phyloP scores from a whole-genome alignment of 208 protist species.

The Blastocrithidia nonstop region DNA sequence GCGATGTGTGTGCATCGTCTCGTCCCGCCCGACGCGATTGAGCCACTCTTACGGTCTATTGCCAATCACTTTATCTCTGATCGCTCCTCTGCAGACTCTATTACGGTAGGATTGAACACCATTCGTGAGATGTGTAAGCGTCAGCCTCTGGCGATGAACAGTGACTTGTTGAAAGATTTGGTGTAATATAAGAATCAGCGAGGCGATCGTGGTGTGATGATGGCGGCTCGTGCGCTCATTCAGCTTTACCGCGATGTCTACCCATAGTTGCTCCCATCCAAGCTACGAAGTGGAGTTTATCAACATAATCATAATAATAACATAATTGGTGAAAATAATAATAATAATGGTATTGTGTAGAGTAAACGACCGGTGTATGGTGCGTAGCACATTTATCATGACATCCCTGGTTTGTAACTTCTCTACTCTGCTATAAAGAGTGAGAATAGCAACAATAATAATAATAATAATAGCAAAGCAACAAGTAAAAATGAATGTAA shows the following conservation, averaged over 20 bases:
- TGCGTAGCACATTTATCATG: slow-evolving; percentile 46
- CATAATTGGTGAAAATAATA: neutral
- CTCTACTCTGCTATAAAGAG: slow-evolving; percentile 32
- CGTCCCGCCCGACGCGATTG: slow-evolving; percentile 86
- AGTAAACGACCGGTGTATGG: slow-evolving; percentile 43
- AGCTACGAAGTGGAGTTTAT: slow-evolving; percentile 60
- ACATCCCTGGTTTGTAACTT: slow-evolving; percentile 79
- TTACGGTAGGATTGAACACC: slow-evolving; percentile 93
- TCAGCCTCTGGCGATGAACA: slow-evolving; percentile 90
- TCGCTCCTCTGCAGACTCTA: slow-evolving; percentile 80
- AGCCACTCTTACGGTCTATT: slow-evolving; percentile 88
- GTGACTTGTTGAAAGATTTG: slow-evolving; percentile 88
- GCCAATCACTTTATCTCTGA: slow-evolving; percentile 95
- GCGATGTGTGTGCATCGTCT: slow-evolving; percentile 91
- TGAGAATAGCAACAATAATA: slow-evolving; percentile 6
- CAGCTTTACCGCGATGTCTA: slow-evolving; percentile 90
- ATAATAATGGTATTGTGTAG: slow-evolving; percentile 4
- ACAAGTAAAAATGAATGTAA: too few species aligned
- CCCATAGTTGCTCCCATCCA: slow-evolving; percentile 89
- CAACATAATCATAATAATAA: neutral
- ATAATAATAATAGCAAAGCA: slow-evolving; percentile 4
- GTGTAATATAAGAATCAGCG: slow-evolving; percentile 86
- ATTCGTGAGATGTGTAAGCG: slow-evolving; percentile 92
- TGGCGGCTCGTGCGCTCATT: slow-evolving; percentile 90
- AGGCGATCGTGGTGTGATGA: slow-evolving; percentile 92